Conservation (phyloP, 2,329 filamentous ascomycete species). For the Exophiala lecanii-corni region DNA sequence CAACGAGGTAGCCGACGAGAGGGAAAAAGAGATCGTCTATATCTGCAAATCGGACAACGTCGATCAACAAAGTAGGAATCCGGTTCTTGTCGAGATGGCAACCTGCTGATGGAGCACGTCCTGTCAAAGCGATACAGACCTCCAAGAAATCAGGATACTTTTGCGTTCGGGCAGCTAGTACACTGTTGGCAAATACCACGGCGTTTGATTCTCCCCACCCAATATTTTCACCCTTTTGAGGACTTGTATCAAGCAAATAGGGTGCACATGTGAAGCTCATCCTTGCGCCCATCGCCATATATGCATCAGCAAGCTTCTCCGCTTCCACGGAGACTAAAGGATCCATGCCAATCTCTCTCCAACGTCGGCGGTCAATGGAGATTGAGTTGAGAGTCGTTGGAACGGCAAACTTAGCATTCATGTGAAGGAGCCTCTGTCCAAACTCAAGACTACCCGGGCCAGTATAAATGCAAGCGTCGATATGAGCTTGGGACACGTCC, state of each 20-base stretch:
- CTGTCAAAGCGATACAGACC: conserved; percentile 41
- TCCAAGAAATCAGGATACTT: conserved; percentile 47
- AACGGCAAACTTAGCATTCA: conserved; percentile 35
- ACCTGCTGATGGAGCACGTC: conserved; percentile 31
- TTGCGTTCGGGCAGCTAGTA: conserved; percentile 41
- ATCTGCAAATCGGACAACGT: neutral
- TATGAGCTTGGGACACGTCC: conserved; percentile 39
- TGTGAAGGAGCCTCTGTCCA: conserved; percentile 32
- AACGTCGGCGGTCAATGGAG: conserved; percentile 40
- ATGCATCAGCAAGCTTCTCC: conserved; percentile 35
- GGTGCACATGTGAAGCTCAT: conserved; percentile 45
- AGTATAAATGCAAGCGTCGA: conserved; percentile 43
- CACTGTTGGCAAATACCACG: conserved; percentile 45
- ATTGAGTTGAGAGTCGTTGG: conserved; percentile 43
- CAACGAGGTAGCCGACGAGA: conserved; percentile 37
- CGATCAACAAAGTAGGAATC: conserved; percentile 7
- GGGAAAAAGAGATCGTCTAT: conserved; percentile 38
- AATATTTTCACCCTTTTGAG: conserved; percentile 37
- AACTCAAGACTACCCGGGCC: conserved; percentile 37
- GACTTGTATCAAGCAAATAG: conserved; percentile 37
- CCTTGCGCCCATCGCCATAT: conserved; percentile 38
- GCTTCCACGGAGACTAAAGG: conserved; percentile 30
- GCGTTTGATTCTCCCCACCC: conserved; percentile 46
- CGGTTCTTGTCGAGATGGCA: conserved; percentile 29
- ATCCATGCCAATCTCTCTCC: conserved; percentile 37